Conservation (phyloP, 768 basidiomycete genomes). For the Serendipita vermifera region DNA sequence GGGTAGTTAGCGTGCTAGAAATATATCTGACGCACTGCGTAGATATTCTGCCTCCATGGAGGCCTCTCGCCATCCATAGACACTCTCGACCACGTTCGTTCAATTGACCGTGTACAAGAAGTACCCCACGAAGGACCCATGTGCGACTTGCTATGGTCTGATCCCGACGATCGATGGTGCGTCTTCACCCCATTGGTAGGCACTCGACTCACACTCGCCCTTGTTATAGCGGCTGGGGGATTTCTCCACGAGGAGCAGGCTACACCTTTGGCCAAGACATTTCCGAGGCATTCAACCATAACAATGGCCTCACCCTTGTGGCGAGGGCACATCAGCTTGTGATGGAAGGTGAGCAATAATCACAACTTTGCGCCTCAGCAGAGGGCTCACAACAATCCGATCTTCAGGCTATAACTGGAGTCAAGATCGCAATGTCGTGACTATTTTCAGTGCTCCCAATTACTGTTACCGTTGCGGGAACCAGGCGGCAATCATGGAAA, state of each 20-base stretch:
- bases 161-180: slow-evolving; percentile 88
- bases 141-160: slow-evolving; percentile 99
- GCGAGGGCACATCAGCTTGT: slow-evolving; percentile 90
- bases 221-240: slow-evolving; percentile 90
- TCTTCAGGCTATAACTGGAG: slow-evolving; percentile 83
- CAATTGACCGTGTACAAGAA: slow-evolving; percentile 97
- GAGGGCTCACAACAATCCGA: not conserved
- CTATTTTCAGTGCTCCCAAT: slow-evolving; percentile 98
- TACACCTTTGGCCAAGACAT: slow-evolving; percentile 99
- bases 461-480: slow-evolving; percentile 99
- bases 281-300: slow-evolving; percentile 97
- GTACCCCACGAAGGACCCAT: slow-evolving; percentile 99
- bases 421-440: slow-evolving; percentile 97
- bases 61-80: slow-evolving; percentile 98
- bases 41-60: slow-evolving; percentile 99
- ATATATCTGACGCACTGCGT: slow-evolving; percentile 13
- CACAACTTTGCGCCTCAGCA: not conserved
- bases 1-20: not conserved
- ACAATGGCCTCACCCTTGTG: slow-evolving; percentile 92
- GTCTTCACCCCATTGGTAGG: not conserved
- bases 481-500: slow-evolving; percentile 99
- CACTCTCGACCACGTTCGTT: slow-evolving; percentile 97
- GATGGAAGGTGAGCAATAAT: slow-evolving; percentile 72
- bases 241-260: slow-evolving; percentile 95
- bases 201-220: not conserved